A percentile compares a stretch with the other conserved stretches of the same genome.
Conservation (phyloP, 2,329 filamentous ascomycete species). For the Neopestalotiopsis clavispora region DNA sequence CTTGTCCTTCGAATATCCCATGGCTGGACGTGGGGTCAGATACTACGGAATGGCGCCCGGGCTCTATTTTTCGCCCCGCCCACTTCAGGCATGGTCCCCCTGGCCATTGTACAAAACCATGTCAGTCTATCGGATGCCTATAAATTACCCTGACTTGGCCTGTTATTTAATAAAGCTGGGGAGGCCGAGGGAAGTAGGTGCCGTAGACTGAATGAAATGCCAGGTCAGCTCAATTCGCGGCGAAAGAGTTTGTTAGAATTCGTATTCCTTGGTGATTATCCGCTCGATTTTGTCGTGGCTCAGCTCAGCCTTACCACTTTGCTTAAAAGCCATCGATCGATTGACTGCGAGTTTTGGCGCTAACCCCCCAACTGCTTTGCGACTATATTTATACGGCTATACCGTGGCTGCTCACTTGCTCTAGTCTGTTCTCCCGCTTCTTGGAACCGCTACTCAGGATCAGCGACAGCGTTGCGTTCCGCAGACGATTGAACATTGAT, state of each 20-base stretch:
- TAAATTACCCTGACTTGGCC: background rate
- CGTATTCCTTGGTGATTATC: background rate
- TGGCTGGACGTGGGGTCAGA: background rate
- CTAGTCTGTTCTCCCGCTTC: background rate
- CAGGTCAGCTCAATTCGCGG: background rate
- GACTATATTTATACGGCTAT: too few species aligned
- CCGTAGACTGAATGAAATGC: background rate
- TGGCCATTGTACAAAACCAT: background rate
- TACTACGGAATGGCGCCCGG: background rate
- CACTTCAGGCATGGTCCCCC: background rate
- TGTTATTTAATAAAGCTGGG: background rate
- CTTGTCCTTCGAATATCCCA: background rate
- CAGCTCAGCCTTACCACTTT: background rate
- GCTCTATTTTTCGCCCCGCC: background rate
- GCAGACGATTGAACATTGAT: slow-evolving; percentile 15
- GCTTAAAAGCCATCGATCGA: background rate
- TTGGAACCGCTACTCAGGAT: slow-evolving; percentile 14
- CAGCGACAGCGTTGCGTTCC: background rate
- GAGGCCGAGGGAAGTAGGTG: background rate
- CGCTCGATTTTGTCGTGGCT: background rate
- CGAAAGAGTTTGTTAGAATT: background rate
- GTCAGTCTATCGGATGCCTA: background rate
- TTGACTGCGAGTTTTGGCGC: background rate
- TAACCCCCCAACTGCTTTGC: background rate
- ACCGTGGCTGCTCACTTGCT: background rate